phyloP scores from a whole-genome alignment of 2,329 filamentous ascomycete genomes.

The Ustilaginoidea virens region DNA sequence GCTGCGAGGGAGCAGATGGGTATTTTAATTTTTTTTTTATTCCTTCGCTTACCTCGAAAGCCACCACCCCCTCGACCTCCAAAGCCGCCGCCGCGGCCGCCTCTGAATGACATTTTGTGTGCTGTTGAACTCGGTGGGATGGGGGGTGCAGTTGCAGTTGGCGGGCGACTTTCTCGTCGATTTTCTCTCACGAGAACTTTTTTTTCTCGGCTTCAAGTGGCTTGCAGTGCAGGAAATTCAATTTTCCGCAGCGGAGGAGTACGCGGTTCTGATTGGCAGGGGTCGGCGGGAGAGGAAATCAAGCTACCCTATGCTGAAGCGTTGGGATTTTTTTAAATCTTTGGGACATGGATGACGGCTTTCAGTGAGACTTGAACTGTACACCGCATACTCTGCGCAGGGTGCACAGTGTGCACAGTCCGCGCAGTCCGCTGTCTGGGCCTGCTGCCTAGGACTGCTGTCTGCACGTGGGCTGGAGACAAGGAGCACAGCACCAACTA shows the following conservation, averaged over 20 bases:
- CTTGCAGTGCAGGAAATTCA: neutral
- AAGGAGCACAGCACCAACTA: too few relatives aligned
- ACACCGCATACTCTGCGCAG: too few relatives aligned
- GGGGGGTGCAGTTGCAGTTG: slow-evolving; percentile 1
- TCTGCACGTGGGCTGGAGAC: too few relatives aligned
- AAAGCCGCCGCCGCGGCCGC: slow-evolving; percentile 9
- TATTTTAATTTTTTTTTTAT: neutral
- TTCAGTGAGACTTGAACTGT: too few relatives aligned
- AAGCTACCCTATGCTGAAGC: neutral
- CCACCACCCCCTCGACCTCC: slow-evolving; percentile 8
- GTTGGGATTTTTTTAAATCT: too few relatives aligned
- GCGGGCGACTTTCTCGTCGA: neutral
- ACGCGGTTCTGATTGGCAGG: neutral
- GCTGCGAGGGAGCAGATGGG: neutral
- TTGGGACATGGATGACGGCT: too few relatives aligned
- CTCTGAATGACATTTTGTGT: slow-evolving; percentile 10
- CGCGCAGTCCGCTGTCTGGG: too few relatives aligned
- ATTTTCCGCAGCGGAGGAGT: neutral
- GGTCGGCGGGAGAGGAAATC: neutral
- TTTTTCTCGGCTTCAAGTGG: slow-evolving; percentile 13
- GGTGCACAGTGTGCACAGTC: too few relatives aligned
- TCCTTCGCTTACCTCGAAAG: slow-evolving; percentile 6
- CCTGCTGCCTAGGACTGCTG: too few relatives aligned
- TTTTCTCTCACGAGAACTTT: slow-evolving; percentile 5
- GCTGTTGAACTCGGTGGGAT: too few relatives aligned